A percentile compares a stretch with the other conserved stretches of the same genome.
phyloP scores from a whole-genome alignment of 306 rosid genomes.

The Trichosanthes truncata region DNA sequence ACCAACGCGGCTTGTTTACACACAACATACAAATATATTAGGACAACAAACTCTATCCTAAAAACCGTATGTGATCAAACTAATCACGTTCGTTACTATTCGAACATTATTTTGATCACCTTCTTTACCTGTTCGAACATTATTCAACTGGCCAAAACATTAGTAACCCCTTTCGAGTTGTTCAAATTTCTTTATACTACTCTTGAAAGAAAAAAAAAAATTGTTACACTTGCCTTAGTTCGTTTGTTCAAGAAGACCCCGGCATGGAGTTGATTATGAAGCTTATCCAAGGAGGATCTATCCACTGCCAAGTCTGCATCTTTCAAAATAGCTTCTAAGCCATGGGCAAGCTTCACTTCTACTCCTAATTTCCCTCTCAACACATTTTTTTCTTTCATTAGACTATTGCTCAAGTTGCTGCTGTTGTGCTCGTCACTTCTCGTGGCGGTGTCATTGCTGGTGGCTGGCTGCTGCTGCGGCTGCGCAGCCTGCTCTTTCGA shows the following conservation, averaged over 20 bases:
- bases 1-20: too few relatives aligned
- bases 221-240: slow-evolving; percentile 15
- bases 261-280: too few relatives aligned
- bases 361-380: not conserved
- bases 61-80: too few relatives aligned
- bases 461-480: not conserved
- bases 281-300: too few relatives aligned
- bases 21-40: too few relatives aligned
- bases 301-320: slow-evolving; percentile 22
- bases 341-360: slow-evolving; percentile 8
- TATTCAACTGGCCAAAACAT: too few relatives aligned
- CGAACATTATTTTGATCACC: too few relatives aligned
- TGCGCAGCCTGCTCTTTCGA: slow-evolving; percentile 19
- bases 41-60: not conserved
- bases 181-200: not conserved
- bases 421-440: not conserved
- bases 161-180: too few relatives aligned
- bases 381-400: not conserved
- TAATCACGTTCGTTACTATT: too few relatives aligned
- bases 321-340: slow-evolving; percentile 13
- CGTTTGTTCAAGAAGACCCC: slow-evolving; percentile 25
- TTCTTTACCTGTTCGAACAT: too few relatives aligned
- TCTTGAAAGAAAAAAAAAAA: not conserved
- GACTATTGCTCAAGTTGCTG: not conserved
- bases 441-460: not conserved